Conservation (phyloP, 768 basidiomycete genomes). For the Boletus bicolor region DNA sequence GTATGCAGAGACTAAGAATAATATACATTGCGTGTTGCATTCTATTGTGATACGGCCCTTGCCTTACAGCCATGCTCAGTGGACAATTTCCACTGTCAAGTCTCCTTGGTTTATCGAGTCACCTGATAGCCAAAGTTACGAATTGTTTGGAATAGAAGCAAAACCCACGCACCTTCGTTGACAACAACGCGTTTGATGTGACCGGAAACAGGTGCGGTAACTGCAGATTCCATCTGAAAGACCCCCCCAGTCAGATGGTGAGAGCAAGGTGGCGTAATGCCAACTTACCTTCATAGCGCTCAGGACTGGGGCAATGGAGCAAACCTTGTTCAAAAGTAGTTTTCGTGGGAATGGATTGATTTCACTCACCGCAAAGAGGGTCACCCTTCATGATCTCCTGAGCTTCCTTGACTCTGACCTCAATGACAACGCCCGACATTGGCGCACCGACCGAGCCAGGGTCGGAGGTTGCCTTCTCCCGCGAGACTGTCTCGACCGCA, state of each 20-base stretch:
- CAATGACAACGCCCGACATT: constrained; percentile 97
- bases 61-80: constrained; percentile 36
- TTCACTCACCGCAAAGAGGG: constrained; percentile 77
- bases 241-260: constrained; percentile 14
- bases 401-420: constrained; percentile 96
- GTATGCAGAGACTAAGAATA: constrained; percentile 5
- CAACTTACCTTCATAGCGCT: constrained; percentile 91
- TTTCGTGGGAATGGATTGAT: constrained; percentile 11
- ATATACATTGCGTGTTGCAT: constrained; percentile 16
- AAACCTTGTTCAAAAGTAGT: constrained; percentile 20
- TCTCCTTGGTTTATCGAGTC: constrained; percentile 97
- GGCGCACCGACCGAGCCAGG: constrained; percentile 97
- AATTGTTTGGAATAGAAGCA: not conserved
- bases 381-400: constrained; percentile 98
- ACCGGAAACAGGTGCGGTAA: constrained; percentile 94
- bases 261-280: not conserved
- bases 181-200: constrained; percentile 93
- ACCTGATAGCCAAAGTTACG: constrained; percentile 41
- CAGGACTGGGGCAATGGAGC: constrained; percentile 52
- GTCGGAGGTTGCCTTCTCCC: constrained; percentile 91
- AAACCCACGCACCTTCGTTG: constrained; percentile 60
- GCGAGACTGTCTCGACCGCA: constrained; percentile 89
- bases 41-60: constrained; percentile 17
- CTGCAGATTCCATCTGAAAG: constrained; percentile 92
- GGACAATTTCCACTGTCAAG: constrained; percentile 83